A percentile compares a stretch with the other conserved stretches of the same genome.
Evolutionary conservation across 768 basidiomycete genomes (phyloP).

Genomic region (Russula sp.): DNA sequence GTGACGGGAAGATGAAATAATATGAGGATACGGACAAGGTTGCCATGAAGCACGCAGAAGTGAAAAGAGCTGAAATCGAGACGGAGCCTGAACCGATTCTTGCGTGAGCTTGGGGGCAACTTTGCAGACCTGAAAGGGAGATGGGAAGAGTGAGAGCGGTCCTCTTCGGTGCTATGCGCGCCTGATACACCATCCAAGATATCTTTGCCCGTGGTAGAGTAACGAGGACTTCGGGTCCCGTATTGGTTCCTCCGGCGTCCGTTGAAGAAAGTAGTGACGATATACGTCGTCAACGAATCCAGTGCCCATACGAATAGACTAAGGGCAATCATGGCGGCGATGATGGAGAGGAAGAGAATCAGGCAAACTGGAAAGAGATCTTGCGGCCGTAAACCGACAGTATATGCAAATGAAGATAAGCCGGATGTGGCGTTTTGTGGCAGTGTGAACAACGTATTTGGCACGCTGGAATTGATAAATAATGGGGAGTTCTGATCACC

Average conservation of each 20-base stretch:
- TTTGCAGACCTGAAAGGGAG: conserved; percentile 36
- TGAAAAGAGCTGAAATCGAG: conserved; percentile 73
- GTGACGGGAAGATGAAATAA: conserved; percentile 95
- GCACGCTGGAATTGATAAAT: conserved; percentile 59
- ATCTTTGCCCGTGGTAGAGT: conserved; percentile 47
- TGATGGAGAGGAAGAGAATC: conserved; percentile 74
- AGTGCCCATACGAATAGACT: conserved; percentile 68
- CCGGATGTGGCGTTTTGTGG: conserved; percentile 58
- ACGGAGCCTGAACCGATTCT: conserved; percentile 50
- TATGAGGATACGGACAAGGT: conserved; percentile 84
- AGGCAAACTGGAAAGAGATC: conserved; percentile 81
- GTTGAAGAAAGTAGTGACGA: conserved; percentile 29
- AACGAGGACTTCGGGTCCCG: conserved; percentile 36
- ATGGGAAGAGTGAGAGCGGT: conserved; percentile 42
- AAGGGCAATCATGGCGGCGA: conserved; percentile 63
- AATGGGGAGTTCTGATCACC: conserved; percentile 65
- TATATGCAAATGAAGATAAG: conserved; percentile 77
- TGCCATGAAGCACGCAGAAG: conserved; percentile 76
- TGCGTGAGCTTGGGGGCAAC: conserved; percentile 33
- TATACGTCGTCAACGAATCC: conserved; percentile 47
- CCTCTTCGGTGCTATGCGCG: conserved; percentile 40
- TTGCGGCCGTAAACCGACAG: conserved; percentile 73
- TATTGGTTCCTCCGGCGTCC: conserved; percentile 30
- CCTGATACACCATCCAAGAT: conserved; percentile 34
- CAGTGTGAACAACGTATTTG: conserved; percentile 72